These are phyloP conservation scores for Fusarium camptoceras DNA, from an alignment of 2,329 filamentous ascomycete species.

Conservation along the genomic window DNA sequence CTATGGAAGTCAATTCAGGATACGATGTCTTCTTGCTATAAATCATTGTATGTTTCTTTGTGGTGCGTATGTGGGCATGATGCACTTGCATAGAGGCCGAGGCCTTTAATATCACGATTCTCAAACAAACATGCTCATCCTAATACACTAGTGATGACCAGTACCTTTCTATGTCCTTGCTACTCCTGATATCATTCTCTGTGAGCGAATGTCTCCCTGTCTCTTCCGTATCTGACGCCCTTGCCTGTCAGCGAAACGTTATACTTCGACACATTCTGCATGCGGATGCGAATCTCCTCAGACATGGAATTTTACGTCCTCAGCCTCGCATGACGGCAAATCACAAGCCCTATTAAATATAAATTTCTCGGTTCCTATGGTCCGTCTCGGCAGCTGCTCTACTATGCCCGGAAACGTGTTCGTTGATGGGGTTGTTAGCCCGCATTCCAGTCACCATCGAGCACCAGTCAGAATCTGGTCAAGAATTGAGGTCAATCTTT, in stretches of 20 bases:
- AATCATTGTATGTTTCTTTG: not conserved
- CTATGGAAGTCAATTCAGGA: not conserved
- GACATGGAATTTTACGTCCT: not conserved
- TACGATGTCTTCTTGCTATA: not conserved
- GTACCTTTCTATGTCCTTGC: not conserved
- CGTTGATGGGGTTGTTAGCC: not conserved
- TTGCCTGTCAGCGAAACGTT: not conserved
- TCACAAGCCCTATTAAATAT: too few relatives aligned
- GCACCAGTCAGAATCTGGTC: not conserved
- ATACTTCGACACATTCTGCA: not conserved
- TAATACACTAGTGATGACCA: not conserved
- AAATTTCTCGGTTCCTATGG: not conserved
- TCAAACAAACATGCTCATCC: not conserved
- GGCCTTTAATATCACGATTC: not conserved
- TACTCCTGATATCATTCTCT: not conserved
- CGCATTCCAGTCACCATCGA: slow-evolving; percentile 3
- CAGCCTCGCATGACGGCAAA: not conserved
- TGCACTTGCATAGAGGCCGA: not conserved
- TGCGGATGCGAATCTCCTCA: not conserved
- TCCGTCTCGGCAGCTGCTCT: not conserved
- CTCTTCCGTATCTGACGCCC: not conserved
- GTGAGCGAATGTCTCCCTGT: too few relatives aligned
- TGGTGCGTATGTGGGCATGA: not conserved
- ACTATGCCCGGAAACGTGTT: slow-evolving; percentile 1
- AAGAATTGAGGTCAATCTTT: not conserved